Conservation (phyloP, 352 stramenopile species). For the Phytophthora crassamura region DNA sequence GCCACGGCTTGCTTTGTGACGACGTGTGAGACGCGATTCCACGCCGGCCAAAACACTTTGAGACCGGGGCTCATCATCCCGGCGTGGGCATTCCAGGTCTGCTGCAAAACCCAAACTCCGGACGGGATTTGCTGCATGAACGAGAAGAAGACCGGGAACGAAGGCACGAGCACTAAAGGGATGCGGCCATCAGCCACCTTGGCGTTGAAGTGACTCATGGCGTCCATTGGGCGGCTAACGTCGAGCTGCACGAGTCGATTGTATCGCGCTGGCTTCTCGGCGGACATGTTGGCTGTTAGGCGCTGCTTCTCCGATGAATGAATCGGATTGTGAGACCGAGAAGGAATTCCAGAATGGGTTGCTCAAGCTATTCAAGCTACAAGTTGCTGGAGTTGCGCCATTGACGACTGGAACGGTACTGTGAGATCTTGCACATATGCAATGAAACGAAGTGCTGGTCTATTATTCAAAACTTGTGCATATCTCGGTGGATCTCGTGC, state of each 20-base stretch:
- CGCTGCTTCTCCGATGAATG: background rate
- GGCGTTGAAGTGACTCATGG: constrained; percentile 52
- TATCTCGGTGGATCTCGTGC: background rate
- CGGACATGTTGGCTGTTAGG: background rate
- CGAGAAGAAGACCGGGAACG: constrained; percentile 49
- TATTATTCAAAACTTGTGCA: background rate
- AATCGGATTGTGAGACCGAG: background rate
- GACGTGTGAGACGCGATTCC: constrained; percentile 81
- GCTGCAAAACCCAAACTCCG: constrained; percentile 73
- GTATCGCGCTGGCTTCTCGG: constrained; percentile 30
- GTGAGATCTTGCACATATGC: constrained; percentile 6
- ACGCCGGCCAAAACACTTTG: constrained; percentile 70
- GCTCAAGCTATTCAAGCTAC: too few relatives aligned
- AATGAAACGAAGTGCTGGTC: too few relatives aligned
- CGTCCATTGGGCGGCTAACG: constrained; percentile 51
- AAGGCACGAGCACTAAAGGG: constrained; percentile 57
- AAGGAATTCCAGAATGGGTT: background rate
- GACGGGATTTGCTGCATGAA: constrained; percentile 60
- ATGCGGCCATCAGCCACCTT: constrained; percentile 49
- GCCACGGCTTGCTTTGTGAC: constrained; percentile 81
- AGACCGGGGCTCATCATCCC: constrained; percentile 75
- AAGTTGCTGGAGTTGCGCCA: too few relatives aligned
- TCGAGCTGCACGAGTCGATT: constrained; percentile 53
- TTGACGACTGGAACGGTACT: too few relatives aligned
- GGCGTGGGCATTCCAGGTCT: constrained; percentile 76